Conservation (phyloP, 2,329 filamentous ascomycete genomes). For the Didymella sp. region DNA sequence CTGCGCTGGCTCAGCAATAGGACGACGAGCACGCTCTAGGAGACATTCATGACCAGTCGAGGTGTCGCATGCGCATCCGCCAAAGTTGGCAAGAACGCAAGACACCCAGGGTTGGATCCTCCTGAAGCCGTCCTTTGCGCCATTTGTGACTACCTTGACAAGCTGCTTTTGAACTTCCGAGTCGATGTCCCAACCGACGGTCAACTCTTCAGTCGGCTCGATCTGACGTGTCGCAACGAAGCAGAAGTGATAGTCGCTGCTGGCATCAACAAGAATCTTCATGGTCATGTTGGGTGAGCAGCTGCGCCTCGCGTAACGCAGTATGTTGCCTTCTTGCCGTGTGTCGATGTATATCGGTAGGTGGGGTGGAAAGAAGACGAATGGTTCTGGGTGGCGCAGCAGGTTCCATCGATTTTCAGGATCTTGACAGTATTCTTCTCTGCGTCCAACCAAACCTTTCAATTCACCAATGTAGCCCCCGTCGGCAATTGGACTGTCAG, state of each 20-base stretch:
- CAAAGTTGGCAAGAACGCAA: slow-evolving; percentile 76
- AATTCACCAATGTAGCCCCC: slow-evolving; percentile 72
- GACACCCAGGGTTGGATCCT: slow-evolving; percentile 71
- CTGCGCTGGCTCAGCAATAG: slow-evolving; percentile 34
- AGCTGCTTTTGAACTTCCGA: slow-evolving; percentile 61
- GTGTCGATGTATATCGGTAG: slow-evolving; percentile 95
- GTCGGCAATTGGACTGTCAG: slow-evolving; percentile 58
- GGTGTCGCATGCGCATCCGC: slow-evolving; percentile 75
- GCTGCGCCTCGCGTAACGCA: slow-evolving; percentile 90
- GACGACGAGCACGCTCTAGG: slow-evolving; percentile 46
- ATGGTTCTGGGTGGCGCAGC: slow-evolving; percentile 59
- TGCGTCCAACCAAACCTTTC: slow-evolving; percentile 62
- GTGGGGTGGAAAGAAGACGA: slow-evolving; percentile 75
- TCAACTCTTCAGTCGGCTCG: slow-evolving; percentile 73
- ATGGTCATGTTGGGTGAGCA: slow-evolving; percentile 89
- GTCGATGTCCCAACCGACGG: slow-evolving; percentile 65
- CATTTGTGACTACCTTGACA: slow-evolving; percentile 68
- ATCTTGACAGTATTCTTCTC: slow-evolving; percentile 56
- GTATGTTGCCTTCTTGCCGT: slow-evolving; percentile 80
- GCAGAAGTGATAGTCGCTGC: slow-evolving; percentile 80
- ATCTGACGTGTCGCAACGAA: slow-evolving; percentile 84
- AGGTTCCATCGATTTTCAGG: slow-evolving; percentile 56
- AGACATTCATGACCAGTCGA: slow-evolving; percentile 47
- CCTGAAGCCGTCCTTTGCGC: slow-evolving; percentile 65
- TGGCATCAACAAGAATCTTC: slow-evolving; percentile 82